phyloP scores from a whole-genome alignment of 495 filamentous ascomycete species.

The Daldinia caldariorum region DNA sequence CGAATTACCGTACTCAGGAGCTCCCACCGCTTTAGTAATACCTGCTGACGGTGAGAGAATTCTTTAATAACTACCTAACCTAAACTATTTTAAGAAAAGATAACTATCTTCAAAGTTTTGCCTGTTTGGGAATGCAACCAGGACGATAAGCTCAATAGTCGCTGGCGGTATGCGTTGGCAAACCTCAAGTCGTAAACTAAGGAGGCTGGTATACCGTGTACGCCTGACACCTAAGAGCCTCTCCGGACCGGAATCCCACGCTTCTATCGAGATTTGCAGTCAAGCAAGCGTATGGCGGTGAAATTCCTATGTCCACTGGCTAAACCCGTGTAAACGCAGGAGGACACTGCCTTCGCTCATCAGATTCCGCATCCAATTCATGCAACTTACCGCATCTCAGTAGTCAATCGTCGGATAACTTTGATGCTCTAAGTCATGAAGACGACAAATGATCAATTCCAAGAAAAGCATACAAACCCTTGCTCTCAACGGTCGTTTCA shows the following conservation, averaged over 20 bases:
- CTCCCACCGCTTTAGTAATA: constrained; percentile 42
- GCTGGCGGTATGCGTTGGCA: not conserved
- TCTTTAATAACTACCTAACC: constrained; percentile 4
- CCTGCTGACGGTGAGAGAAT: constrained; percentile 32
- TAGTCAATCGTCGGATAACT: constrained; percentile 1
- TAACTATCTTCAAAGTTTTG: constrained; percentile 9
- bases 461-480: constrained; percentile 6
- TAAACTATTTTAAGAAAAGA: constrained; percentile 16
- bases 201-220: not conserved
- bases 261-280: not conserved
- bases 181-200: constrained; percentile 1
- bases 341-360: not conserved
- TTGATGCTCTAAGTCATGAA: constrained; percentile 17
- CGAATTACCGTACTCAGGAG: constrained; percentile 24
- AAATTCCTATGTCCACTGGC: not conserved
- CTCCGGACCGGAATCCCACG: not conserved
- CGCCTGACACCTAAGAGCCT: not conserved
- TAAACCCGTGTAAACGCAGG: not conserved
- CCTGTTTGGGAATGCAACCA: not conserved
- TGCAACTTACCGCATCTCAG: constrained; percentile 17
- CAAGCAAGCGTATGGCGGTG: constrained; percentile 1
- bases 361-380: constrained; percentile 3
- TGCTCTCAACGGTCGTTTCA: constrained; percentile 32
- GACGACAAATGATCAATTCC: constrained; percentile 2
- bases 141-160: constrained; percentile 10